phyloP scores from a whole-genome alignment of 495 filamentous ascomycete species.

The Neurospora sp. region DNA sequence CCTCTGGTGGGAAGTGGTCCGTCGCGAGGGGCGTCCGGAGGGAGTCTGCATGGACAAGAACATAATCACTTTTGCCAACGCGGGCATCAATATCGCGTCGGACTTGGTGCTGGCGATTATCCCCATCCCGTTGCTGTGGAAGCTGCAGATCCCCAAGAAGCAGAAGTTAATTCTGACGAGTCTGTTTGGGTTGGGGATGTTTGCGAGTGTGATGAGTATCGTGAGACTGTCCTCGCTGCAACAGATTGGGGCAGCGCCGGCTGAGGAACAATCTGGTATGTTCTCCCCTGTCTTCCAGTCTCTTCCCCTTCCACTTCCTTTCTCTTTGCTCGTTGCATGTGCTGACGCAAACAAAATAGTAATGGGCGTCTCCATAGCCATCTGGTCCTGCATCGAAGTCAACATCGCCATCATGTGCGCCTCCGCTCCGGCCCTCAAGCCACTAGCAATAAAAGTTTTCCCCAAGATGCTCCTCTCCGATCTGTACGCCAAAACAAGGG shows the following conservation, averaged over 20 bases:
- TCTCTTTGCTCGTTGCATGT: neutral
- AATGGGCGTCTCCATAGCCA: slow-evolving; percentile 22
- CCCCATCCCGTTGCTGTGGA: slow-evolving; percentile 23
- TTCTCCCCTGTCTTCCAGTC: no score
- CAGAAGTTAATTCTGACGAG: slow-evolving; percentile 12
- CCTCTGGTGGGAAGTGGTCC: slow-evolving; percentile 22
- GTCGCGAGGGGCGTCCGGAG: neutral
- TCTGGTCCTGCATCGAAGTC: slow-evolving; percentile 41
- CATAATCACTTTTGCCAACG: slow-evolving; percentile 27
- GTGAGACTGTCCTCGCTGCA: slow-evolving; percentile 10
- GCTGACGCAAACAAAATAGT: neutral
- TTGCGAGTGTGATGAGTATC: slow-evolving; percentile 12
- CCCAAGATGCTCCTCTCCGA: slow-evolving; percentile 14
- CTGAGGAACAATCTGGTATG: slow-evolving; percentile 3
- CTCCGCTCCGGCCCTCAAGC: slow-evolving; percentile 34
- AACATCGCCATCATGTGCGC: slow-evolving; percentile 41
- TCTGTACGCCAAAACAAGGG: slow-evolving; percentile 9
- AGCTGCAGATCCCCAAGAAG: slow-evolving; percentile 10
- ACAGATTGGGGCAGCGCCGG: slow-evolving; percentile 3
- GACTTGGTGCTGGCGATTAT: slow-evolving; percentile 30
- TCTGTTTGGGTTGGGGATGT: slow-evolving; percentile 12
- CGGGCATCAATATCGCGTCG: slow-evolving; percentile 30
- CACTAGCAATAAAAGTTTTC: slow-evolving; percentile 21
- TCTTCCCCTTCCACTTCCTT: no score
- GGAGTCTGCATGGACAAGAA: slow-evolving; percentile 26